Conservation (phyloP, 768 basidiomycete genomes). For the Cytidiella melzeri region DNA sequence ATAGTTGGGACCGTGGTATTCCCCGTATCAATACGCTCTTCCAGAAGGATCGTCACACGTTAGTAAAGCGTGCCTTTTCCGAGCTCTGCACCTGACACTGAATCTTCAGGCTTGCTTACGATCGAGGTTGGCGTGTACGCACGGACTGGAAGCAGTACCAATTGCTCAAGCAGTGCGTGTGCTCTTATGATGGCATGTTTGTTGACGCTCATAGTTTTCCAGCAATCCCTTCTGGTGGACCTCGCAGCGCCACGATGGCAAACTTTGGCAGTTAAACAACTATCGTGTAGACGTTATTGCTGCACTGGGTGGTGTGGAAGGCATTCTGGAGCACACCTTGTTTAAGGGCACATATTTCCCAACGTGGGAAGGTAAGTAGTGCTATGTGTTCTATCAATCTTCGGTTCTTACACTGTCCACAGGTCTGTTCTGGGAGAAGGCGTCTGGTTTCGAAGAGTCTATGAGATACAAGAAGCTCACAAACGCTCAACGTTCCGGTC, state of each 20-base stretch:
- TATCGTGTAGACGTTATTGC: conserved; percentile 99
- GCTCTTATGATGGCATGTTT: neutral
- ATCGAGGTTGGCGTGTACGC: conserved; percentile 97
- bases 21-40: conserved; percentile 98
- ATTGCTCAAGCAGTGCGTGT: conserved; percentile 74
- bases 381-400: too few species aligned
- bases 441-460: conserved; percentile 92
- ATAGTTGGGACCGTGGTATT: conserved; percentile 98
- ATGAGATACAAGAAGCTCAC: conserved; percentile 97
- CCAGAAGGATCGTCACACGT: conserved; percentile 97
- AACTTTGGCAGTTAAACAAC: conserved; percentile 95
- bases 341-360: conserved; percentile 99
- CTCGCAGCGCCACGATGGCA: conserved; percentile 92
- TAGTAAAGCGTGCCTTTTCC: conserved; percentile 22
- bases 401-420: neutral
- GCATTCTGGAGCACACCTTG: conserved; percentile 92
- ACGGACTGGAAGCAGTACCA: conserved; percentile 99
- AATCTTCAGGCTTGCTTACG: conserved; percentile 73
- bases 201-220: conserved; percentile 9
- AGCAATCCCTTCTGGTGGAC: conserved; percentile 99
- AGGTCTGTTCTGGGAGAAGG: conserved; percentile 98
- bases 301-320: conserved; percentile 94
- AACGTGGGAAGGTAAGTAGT: conserved; percentile 78
- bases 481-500: conserved; percentile 97
- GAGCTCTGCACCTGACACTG: conserved; percentile 1